These are phyloP conservation scores for Sugiyamaella xylanicola DNA, from an alignment of 1,139 yeast genomes.

Conservation along the genomic window DNA sequence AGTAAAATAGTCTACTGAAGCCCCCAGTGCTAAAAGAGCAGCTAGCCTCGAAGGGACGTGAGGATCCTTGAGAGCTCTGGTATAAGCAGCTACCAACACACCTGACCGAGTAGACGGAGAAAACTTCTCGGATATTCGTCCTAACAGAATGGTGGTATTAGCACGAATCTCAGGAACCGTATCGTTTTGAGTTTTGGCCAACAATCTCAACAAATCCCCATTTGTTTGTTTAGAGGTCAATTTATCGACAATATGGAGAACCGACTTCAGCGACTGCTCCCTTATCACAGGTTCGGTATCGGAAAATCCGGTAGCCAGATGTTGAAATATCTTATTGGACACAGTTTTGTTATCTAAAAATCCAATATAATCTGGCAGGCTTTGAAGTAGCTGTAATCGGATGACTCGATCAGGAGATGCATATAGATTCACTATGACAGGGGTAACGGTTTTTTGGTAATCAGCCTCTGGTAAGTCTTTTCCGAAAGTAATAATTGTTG, in stretches of 20 bases:
- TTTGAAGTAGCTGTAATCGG: slow-evolving; percentile 66
- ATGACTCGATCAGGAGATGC: slow-evolving; percentile 73
- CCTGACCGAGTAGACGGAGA: slow-evolving; percentile 48
- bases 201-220: slow-evolving; percentile 74
- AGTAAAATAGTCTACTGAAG: slow-evolving; percentile 64
- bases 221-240: slow-evolving; percentile 79
- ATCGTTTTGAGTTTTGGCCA: slow-evolving; percentile 90
- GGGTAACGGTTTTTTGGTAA: slow-evolving; percentile 57
- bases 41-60: slow-evolving; percentile 76
- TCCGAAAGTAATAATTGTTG: slow-evolving; percentile 38
- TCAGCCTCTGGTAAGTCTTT: slow-evolving; percentile 45
- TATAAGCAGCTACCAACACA: slow-evolving; percentile 84
- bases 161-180: slow-evolving; percentile 81
- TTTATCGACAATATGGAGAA: slow-evolving; percentile 63
- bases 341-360: slow-evolving; percentile 59
- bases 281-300: slow-evolving; percentile 82
- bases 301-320: slow-evolving; percentile 73
- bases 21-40: slow-evolving; percentile 73
- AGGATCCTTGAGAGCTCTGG: slow-evolving; percentile 80
- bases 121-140: slow-evolving; percentile 67
- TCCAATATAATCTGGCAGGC: slow-evolving; percentile 58
- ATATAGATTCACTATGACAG: slow-evolving; percentile 65
- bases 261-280: slow-evolving; percentile 76
- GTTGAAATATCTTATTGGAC: slow-evolving; percentile 68
- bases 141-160: slow-evolving; percentile 76